These are phyloP conservation scores for Puccinia brachypodii DNA, from an alignment of 1,284 basidiomycete genomes.

Conservation along the genomic window DNA sequence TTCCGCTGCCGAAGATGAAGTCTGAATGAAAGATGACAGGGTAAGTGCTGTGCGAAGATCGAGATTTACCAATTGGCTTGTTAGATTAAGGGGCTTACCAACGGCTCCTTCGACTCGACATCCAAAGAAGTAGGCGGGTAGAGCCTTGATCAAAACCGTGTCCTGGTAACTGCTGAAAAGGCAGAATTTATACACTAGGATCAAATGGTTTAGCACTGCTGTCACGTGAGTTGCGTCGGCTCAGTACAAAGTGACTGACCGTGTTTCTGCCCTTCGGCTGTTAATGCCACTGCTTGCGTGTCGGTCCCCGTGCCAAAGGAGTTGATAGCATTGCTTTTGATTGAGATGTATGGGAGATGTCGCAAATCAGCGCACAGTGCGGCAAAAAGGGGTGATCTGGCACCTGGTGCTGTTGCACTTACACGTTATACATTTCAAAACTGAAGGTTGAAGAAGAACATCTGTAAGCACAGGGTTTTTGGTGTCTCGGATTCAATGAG, in stretches of 20 bases:
- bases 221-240: background rate
- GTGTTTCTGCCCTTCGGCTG: slow-evolving; percentile 23
- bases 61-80: no score
- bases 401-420: background rate
- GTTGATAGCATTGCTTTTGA: slow-evolving; percentile 32
- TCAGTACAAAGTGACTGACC: slow-evolving; percentile 8
- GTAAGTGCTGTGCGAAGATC: background rate
- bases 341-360: background rate
- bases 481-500: background rate
- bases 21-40: background rate
- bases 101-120: slow-evolving; percentile 30
- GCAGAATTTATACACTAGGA: slow-evolving; percentile 13
- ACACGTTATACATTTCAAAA: slow-evolving; percentile 20
- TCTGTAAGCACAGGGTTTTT: no score
- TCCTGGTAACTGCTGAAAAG: slow-evolving; percentile 37
- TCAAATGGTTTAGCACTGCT: background rate
- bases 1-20: slow-evolving; percentile 31
- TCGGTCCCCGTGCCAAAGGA: slow-evolving; percentile 28
- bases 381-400: background rate
- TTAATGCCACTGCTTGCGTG: slow-evolving; percentile 40
- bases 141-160: slow-evolving; percentile 1
- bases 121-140: background rate
- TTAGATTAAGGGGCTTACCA: background rate
- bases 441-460: background rate
- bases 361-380: no score